Evolutionary conservation across 2,329 filamentous ascomycete species (phyloP), one percentile per base, ranked within the genome.

Genomic region (Simplicillium aogashimaense): DNA sequence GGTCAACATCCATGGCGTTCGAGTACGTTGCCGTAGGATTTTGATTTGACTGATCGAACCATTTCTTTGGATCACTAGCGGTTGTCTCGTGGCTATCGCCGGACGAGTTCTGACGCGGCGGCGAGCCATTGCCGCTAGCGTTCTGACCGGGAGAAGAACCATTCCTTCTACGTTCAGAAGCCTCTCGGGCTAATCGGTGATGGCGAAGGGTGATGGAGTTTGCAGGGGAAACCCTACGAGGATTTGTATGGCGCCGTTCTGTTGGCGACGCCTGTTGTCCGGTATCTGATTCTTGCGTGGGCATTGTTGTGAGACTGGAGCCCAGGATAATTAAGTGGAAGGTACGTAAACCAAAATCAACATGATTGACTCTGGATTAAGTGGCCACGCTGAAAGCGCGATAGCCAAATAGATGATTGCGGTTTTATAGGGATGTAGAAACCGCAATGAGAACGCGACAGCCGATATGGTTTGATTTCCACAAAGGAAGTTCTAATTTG

Each of bases 11-110:
- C 68, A 76, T 74, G 3, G 56, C 48, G 15, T 51, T 57, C 17
- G 60, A 56, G 25, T 69, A 65, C 0, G 57, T 60, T 10, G 59
- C 61, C 1, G 58, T 64, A 0, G 67, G 64, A 33, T 77, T 71
- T 35, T 65, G 55, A 34, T 77, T 77, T 4, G 68, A 72, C 10
- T 57, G 59, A 29, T 76, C 66, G 41, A 76, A 77, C 74, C 74
- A 78, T 29, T 57, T 65, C 29, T 63, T 69, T 1, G 71, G 63
- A 38, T 76, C 72, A 46, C 69, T 74, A 4, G 62, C 54, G 3
- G 60, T 58, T 0, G 72, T 74, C 16, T 64, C 59, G 35, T 69
- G 60, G 29, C 69, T 76, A 11, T 71, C 69, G 11, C 59, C 67
- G 0, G 72, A 73, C 0, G 70, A 74, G 28, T 69, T 59, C 7